Percentiles rank a stretch among this genome's conserved stretches.
Evolutionary conservation across 257 asterid genomes (phyloP).

Genomic region (Capsicum baccatum): DNA sequence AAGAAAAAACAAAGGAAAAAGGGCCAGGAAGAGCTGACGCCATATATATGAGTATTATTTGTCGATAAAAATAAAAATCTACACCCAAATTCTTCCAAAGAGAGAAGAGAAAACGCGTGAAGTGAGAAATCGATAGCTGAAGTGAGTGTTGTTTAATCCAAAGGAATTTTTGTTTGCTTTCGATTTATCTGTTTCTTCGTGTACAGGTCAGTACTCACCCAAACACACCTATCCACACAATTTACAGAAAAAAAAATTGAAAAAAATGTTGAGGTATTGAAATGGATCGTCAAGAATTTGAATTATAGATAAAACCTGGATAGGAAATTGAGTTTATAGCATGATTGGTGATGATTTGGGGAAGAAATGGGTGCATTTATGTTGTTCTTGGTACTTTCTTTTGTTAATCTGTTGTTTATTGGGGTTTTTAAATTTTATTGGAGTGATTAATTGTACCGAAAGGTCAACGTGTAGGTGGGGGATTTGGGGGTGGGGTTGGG

Average conservation of each 20-base stretch:
- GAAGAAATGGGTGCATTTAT: neutral
- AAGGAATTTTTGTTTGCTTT: neutral
- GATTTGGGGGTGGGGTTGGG: neutral
- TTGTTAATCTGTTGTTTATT: neutral
- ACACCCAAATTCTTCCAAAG: slow-evolving; percentile 5
- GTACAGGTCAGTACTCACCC: neutral
- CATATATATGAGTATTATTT: neutral
- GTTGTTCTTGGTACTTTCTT: neutral
- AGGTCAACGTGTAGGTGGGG: slow-evolving; percentile 20
- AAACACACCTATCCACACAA: neutral
- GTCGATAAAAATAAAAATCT: neutral
- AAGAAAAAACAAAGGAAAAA: neutral
- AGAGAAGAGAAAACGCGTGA: slow-evolving; percentile 30
- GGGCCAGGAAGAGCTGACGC: neutral
- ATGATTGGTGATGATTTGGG: neutral
- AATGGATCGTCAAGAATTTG: slow-evolving; percentile 12
- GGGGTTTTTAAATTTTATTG: neutral
- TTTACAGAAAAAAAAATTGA: neutral
- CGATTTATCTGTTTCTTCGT: slow-evolving; percentile 12
- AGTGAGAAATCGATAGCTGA: neutral
- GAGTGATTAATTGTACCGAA: neutral
- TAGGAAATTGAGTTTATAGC: neutral
- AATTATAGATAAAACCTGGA: neutral
- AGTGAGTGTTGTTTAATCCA: slow-evolving; percentile 18
- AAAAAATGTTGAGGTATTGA: neutral